phyloP scores from a whole-genome alignment of 768 basidiomycete genomes.

The Hygrocybe coccinea region DNA sequence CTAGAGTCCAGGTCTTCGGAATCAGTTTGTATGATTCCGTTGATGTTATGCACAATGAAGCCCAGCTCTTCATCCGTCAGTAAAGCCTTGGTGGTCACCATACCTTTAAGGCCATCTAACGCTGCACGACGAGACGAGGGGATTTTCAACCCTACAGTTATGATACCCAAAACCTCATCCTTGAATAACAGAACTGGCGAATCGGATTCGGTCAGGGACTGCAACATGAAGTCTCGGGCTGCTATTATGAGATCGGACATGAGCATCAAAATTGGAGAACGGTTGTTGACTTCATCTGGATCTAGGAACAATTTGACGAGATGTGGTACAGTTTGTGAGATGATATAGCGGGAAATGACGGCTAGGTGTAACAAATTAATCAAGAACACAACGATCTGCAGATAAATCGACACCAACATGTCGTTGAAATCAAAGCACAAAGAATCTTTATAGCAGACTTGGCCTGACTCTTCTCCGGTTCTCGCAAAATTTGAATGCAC shows the following conservation, averaged over 20 bases:
- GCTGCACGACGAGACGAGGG: constrained; percentile 52
- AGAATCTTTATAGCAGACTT: constrained; percentile 82
- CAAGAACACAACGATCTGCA: neutral
- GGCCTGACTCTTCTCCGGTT: constrained; percentile 93
- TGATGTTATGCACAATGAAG: constrained; percentile 71
- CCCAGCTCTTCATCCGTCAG: constrained; percentile 70
- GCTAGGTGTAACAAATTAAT: constrained; percentile 38
- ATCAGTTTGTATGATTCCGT: constrained; percentile 59
- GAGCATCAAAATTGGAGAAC: constrained; percentile 60
- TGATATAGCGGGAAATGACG: constrained; percentile 59
- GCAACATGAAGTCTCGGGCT: constrained; percentile 38
- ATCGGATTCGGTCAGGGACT: constrained; percentile 22
- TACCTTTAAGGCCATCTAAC: constrained; percentile 56
- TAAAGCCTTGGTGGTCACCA: constrained; percentile 61
- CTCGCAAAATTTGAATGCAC: constrained; percentile 71
- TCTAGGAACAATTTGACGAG: constrained; percentile 71
- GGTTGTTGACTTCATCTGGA: constrained; percentile 62
- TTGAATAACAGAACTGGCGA: constrained; percentile 56
- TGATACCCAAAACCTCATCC: constrained; percentile 67
- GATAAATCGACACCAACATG: constrained; percentile 49
- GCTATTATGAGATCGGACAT: constrained; percentile 61
- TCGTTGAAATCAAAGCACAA: constrained; percentile 70
- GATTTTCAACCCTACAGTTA: constrained; percentile 54
- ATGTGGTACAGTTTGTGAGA: constrained; percentile 67
- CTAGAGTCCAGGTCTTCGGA: constrained; percentile 53